phyloP scores from a whole-genome alignment of 2,329 filamentous ascomycete species.

The Fusarium armeniacum region DNA sequence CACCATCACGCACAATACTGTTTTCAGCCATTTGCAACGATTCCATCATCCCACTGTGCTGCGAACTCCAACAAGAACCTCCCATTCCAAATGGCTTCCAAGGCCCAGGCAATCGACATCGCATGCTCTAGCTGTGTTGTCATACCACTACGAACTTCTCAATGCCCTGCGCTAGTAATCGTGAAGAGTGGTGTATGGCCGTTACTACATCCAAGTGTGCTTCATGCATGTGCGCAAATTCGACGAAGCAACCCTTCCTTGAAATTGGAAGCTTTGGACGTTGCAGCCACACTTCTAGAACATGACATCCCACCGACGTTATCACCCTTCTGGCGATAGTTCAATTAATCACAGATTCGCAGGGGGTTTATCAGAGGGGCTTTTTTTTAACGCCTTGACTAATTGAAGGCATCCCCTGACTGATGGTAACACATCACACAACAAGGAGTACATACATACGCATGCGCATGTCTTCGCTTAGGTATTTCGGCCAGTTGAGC shows the following conservation, averaged over 20 bases:
- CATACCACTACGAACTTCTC: conserved; percentile 28
- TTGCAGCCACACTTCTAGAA: conserved; percentile 44
- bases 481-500: neutral
- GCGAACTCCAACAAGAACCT: conserved; percentile 2
- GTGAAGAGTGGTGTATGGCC: conserved; percentile 21
- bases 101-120: conserved; percentile 1
- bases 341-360: neutral
- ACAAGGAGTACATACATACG: conserved; percentile 11
- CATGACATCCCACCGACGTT: conserved; percentile 19
- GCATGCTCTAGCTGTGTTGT: conserved; percentile 28
- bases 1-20: conserved; percentile 34
- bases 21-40: conserved; percentile 33
- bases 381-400: conserved; percentile 16
- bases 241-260: conserved; percentile 25
- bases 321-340: conserved; percentile 17
- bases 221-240: conserved; percentile 30
- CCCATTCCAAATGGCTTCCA: neutral
- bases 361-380: conserved; percentile 19
- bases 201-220: conserved; percentile 21
- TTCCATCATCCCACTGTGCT: conserved; percentile 28
- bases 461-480: conserved; percentile 10
- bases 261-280: conserved; percentile 29
- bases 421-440: conserved; percentile 25
- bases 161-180: conserved; percentile 23
- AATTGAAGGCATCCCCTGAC: conserved; percentile 20